Conservation (phyloP, 1,139 yeast species). For the Geotrichum bryndzae region DNA sequence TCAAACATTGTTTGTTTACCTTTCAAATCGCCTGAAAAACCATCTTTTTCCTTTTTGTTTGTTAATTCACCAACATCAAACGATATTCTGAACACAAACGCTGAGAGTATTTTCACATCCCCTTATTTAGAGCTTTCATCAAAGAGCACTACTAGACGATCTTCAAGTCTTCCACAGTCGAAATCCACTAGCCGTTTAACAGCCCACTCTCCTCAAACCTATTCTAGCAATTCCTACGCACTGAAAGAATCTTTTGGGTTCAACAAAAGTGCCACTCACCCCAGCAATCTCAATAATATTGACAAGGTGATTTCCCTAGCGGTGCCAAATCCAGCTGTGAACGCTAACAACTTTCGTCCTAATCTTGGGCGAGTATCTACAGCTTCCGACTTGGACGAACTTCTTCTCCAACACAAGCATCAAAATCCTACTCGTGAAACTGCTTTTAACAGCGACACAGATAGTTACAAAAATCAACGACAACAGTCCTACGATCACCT, state of each 20-base stretch:
- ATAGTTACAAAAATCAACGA: background rate
- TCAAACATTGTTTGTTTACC: background rate
- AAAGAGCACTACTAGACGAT: background rate
- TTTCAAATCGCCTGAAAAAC: background rate
- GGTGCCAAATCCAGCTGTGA: background rate
- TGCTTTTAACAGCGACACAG: background rate
- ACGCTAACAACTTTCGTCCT: background rate
- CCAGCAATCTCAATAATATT: background rate
- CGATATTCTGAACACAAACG: background rate
- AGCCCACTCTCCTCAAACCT: background rate
- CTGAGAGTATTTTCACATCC: background rate
- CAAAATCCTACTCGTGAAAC: background rate
- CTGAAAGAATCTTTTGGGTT: background rate
- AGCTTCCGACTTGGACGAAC: background rate
- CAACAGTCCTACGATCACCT: background rate
- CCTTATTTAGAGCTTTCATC: background rate
- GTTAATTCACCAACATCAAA: background rate
- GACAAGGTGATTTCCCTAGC: background rate
- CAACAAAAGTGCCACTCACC: background rate
- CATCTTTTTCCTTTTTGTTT: background rate
- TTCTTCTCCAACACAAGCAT: background rate
- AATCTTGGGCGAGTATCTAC: background rate
- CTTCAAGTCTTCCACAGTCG: background rate
- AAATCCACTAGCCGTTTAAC: background rate
- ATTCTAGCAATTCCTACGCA: background rate